phyloP scores from a whole-genome alignment of 2,329 filamentous ascomycete species.

The Diaporthe sp. region DNA sequence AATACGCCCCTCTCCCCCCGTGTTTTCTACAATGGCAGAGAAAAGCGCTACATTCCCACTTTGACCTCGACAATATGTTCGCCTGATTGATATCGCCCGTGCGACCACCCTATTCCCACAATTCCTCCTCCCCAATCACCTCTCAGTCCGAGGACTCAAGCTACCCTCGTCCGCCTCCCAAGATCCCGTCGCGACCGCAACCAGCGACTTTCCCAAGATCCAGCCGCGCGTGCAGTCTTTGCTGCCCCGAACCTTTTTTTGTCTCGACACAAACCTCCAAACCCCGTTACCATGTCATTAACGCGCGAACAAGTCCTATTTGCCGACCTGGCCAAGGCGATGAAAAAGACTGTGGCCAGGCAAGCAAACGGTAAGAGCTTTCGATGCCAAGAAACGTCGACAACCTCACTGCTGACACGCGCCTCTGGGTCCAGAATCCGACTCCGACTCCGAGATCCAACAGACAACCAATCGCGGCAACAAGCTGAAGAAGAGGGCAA shows the following conservation, averaged over 20 bases:
- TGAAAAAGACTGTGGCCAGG: constrained; percentile 76
- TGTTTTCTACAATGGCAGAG: constrained; percentile 3
- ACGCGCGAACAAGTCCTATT: constrained; percentile 70
- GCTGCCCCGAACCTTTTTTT: not conserved
- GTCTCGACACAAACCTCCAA: not conserved
- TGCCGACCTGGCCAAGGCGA: constrained; percentile 74
- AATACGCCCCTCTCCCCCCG: not conserved
- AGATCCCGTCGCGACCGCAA: constrained; percentile 1
- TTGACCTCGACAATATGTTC: not conserved
- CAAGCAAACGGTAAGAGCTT: constrained; percentile 68
- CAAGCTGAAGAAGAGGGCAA: constrained; percentile 82
- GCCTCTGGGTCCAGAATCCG: constrained; percentile 70
- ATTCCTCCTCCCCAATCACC: not conserved
- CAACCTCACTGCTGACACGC: constrained; percentile 38
- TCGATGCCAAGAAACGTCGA: constrained; percentile 27
- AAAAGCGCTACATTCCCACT: constrained; percentile 1
- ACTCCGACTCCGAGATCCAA: constrained; percentile 80
- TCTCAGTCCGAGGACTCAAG: too few relatives aligned
- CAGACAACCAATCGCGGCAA: constrained; percentile 80
- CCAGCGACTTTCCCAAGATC: not conserved
- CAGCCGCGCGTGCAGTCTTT: not conserved
- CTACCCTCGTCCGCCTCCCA: not conserved
- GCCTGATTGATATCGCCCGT: not conserved
- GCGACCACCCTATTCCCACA: not conserved
- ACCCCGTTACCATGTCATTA: constrained; percentile 56